Evolutionary conservation across 1,139 yeast species (phyloP).

Genomic region (Debaryomyces sp.): DNA sequence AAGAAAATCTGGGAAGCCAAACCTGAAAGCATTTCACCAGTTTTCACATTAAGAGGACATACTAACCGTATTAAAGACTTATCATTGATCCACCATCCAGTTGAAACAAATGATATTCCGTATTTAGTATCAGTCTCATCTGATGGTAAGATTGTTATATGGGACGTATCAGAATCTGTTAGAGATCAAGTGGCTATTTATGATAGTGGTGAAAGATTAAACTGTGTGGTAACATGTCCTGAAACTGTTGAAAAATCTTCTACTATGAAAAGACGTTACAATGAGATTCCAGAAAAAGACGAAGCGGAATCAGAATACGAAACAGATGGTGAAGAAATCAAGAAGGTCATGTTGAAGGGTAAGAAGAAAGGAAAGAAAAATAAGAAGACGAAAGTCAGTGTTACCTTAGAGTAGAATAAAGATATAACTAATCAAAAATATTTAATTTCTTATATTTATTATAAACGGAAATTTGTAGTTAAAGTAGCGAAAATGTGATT

Average conservation of each 20-base stretch:
- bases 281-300: constrained; percentile 34
- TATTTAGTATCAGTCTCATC: constrained; percentile 83
- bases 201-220: constrained; percentile 89
- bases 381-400: constrained; percentile 49
- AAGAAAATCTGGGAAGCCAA: constrained; percentile 31
- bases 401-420: constrained; percentile 51
- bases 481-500: background rate
- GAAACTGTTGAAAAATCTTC: constrained; percentile 76
- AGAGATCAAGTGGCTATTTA: constrained; percentile 88
- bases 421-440: background rate
- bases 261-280: constrained; percentile 69
- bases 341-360: constrained; percentile 43
- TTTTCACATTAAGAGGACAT: constrained; percentile 72
- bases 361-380: constrained; percentile 45
- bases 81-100: constrained; percentile 49
- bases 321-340: constrained; percentile 60
- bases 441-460: background rate
- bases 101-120: constrained; percentile 36
- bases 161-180: constrained; percentile 60
- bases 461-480: background rate
- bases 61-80: constrained; percentile 83
- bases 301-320: constrained; percentile 65
- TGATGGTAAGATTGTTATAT: constrained; percentile 89
- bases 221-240: constrained; percentile 78
- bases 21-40: constrained; percentile 44